phyloP scores from a whole-genome alignment of 208 protist genomes.

The Trypanosoma avium region DNA sequence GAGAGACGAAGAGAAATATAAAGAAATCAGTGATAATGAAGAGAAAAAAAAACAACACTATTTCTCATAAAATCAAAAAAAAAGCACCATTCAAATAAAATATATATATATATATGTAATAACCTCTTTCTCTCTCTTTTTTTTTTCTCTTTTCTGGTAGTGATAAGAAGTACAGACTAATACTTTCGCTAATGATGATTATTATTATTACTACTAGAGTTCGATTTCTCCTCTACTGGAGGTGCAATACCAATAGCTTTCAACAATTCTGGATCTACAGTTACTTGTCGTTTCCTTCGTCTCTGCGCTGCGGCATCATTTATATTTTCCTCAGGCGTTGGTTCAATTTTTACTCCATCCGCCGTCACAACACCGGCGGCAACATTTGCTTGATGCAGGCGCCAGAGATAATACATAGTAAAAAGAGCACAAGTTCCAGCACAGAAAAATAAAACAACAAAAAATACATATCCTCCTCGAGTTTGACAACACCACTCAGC shows the following conservation, averaged over 20 bases:
- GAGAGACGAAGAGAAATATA: too few species aligned
- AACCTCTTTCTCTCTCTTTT: too few species aligned
- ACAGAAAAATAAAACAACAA: slow-evolving; percentile 77
- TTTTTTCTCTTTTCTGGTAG: too few species aligned
- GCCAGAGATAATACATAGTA: slow-evolving; percentile 66
- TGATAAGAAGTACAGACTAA: too few species aligned
- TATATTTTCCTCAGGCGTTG: slow-evolving; percentile 21
- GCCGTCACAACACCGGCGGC: slow-evolving; percentile 56
- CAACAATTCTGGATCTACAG: slow-evolving; percentile 59
- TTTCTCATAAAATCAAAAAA: too few species aligned
- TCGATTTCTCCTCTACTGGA: slow-evolving; percentile 1
- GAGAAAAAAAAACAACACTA: too few species aligned
- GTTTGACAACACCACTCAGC: slow-evolving; percentile 75
- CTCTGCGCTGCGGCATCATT: slow-evolving; percentile 34
- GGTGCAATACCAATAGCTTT: slow-evolving; percentile 24
- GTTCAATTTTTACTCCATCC: slow-evolving; percentile 45
- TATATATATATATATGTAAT: too few species aligned
- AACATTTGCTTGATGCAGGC: slow-evolving; percentile 77
- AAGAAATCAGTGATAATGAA: too few species aligned
- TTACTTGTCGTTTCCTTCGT: slow-evolving; percentile 52
- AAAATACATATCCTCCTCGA: slow-evolving; percentile 68
- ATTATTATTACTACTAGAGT: not conserved
- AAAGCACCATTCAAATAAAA: too few species aligned
- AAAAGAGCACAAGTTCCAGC: slow-evolving; percentile 65
- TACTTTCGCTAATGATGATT: not conserved